A percentile compares a stretch with the other conserved stretches of the same genome.
Evolutionary conservation across 768 basidiomycete species (phyloP).

Genomic region (Termitomyces sp.): DNA sequence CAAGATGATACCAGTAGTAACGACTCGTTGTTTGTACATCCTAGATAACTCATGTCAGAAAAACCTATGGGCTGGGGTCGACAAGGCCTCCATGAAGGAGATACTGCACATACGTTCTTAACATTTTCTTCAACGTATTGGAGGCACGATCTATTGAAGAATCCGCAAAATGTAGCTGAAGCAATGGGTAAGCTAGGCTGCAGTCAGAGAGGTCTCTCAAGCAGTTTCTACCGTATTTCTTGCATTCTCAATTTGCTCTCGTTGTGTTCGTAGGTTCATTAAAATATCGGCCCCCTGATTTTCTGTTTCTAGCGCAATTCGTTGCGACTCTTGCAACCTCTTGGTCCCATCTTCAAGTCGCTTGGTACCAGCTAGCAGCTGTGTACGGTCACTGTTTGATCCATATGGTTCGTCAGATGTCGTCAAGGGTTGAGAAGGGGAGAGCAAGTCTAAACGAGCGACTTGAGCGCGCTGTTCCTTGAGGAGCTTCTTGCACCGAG

Average conservation of each 20-base stretch:
- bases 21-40: constrained; percentile 94
- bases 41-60: constrained; percentile 55
- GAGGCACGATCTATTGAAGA: constrained; percentile 87
- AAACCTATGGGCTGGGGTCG: constrained; percentile 25
- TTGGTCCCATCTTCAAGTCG: constrained; percentile 80
- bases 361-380: constrained; percentile 73
- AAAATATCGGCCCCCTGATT: constrained; percentile 92
- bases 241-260: constrained; percentile 93
- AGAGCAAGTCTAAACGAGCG: constrained; percentile 76
- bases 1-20: constrained; percentile 81
- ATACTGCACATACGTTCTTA: constrained; percentile 65
- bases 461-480: constrained; percentile 68
- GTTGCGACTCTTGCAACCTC: constrained; percentile 84
- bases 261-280: constrained; percentile 74
- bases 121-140: constrained; percentile 92
- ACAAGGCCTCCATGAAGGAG: constrained; percentile 10
- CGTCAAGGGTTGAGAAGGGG: constrained; percentile 35
- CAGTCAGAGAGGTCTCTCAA: background rate
- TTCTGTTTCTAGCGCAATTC: constrained; percentile 94
- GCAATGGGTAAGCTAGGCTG: background rate
- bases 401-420: constrained; percentile 81
- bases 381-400: constrained; percentile 64
- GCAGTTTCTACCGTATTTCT: constrained; percentile 69
- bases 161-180: constrained; percentile 81
- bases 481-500: constrained; percentile 74